These are phyloP conservation scores for Malus sieversii DNA, from an alignment of 306 rosid genomes.

Conservation along the genomic window DNA sequence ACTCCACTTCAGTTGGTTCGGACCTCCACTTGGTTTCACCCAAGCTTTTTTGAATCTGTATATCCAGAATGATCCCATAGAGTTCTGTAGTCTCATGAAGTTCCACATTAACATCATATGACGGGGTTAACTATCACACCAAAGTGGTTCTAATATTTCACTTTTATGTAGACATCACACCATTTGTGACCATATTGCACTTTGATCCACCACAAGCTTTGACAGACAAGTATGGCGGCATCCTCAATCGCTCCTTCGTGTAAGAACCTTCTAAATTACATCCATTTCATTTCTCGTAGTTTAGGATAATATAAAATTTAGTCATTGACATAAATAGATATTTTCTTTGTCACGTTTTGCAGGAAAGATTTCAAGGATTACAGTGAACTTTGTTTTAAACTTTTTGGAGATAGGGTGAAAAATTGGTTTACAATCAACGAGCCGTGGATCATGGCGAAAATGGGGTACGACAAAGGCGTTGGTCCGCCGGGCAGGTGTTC, in stretches of 20 bases:
- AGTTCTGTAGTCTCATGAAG: background rate
- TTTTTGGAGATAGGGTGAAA: conserved; percentile 7
- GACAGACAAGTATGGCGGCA: background rate
- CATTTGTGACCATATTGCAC: conserved; percentile 3
- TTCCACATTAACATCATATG: background rate
- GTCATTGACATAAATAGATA: too few species aligned
- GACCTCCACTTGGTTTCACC: too few species aligned
- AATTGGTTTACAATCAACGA: conserved; percentile 17
- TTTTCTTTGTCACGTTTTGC: background rate
- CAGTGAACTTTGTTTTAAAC: conserved; percentile 1
- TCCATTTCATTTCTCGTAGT: background rate
- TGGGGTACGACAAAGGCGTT: background rate
- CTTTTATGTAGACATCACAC: conserved; percentile 1
- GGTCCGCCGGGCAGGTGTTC: background rate
- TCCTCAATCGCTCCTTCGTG: background rate
- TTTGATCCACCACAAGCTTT: conserved; percentile 14
- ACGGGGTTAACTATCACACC: too few species aligned
- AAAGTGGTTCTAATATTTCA: too few species aligned
- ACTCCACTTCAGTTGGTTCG: too few species aligned
- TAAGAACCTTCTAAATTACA: background rate
- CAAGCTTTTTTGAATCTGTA: background rate
- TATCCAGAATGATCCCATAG: background rate
- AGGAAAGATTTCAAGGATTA: conserved; percentile 15
- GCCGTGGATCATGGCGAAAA: background rate
- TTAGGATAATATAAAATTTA: background rate